Evolutionary conservation across 2,329 filamentous ascomycete genomes (phyloP), one percentile per base, ranked within the genome.

Genomic region (Pezicula carpinea): DNA sequence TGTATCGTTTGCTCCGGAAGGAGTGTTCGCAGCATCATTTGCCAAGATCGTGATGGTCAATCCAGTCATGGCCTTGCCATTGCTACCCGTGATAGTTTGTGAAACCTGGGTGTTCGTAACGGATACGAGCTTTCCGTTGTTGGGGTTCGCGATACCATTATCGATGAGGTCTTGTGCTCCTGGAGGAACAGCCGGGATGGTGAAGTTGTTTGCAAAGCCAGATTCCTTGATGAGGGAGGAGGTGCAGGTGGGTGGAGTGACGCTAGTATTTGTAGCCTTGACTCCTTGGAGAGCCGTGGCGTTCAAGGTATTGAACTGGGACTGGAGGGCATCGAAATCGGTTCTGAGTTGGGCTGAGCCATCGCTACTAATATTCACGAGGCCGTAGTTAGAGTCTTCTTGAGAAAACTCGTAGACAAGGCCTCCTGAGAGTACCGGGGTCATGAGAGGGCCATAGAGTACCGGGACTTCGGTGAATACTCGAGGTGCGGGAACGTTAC

Each of bases 391-490:
- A 64, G 85, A 83, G 35, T 70, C 67, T 63, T 91, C 88, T 66
- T 90, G 76, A 1, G 81, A 82, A 66, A 80, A 92, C 67, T 93
- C 86, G 71, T 92, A 93, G 39, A 92, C 85, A 39, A 93, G 74
- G 53, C 87, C 87, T 53, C 88, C 88, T 46, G 82, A 84, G 61
- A 92, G 82, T 47, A 80, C 72, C 15, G 72, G 64, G 11, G 69
- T 83, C 85, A 92, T 90, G 53, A 88, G 59, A 33, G 73, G 60
- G 47, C 85, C 77, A 66, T 92, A 92, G 55, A 93, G 81, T 52
- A 82, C 73, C 46, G 72, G 74, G 11, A 89, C 83, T 68, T 93
- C 88, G 55, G 85, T 84, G 70, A 90, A 93, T 58, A 82, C 68
- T 56, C 88, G 85, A 13, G 85, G 83, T n/a, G 70, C 64, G 13